Evolutionary conservation across 2,329 filamentous ascomycete genomes (phyloP).

Genomic region (Helotiales sp.): DNA sequence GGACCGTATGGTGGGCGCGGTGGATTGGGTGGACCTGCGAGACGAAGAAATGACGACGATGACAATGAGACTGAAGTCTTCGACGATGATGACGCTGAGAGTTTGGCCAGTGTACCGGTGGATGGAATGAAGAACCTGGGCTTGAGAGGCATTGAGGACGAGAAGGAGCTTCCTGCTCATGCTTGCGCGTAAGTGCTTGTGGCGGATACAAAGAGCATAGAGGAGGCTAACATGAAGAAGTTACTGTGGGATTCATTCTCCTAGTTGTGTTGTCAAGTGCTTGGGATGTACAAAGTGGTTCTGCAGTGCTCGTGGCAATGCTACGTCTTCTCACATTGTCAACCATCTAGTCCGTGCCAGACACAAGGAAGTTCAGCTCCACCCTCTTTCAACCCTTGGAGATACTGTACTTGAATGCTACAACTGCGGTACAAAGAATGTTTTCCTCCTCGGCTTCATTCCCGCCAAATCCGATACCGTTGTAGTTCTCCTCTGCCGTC

Average conservation of each 20-base stretch:
- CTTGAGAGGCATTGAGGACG: slow-evolving; percentile 70
- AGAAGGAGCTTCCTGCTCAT: slow-evolving; percentile 89
- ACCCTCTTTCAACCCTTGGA: slow-evolving; percentile 88
- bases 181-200: slow-evolving; percentile 82
- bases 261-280: slow-evolving; percentile 94
- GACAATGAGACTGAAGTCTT: slow-evolving; percentile 85
- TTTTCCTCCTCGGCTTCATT: slow-evolving; percentile 96
- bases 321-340: slow-evolving; percentile 95
- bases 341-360: slow-evolving; percentile 96
- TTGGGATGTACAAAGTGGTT: slow-evolving; percentile 98
- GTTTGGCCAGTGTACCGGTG: slow-evolving; percentile 78
- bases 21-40: slow-evolving; percentile 52
- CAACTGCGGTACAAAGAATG: slow-evolving; percentile 99
- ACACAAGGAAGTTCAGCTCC: slow-evolving; percentile 98
- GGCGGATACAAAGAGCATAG: slow-evolving; percentile 6
- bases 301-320: slow-evolving; percentile 95
- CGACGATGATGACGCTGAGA: slow-evolving; percentile 78
- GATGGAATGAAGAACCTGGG: slow-evolving; percentile 73
- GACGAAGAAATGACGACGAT: slow-evolving; percentile 80
- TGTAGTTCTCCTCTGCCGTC: slow-evolving; percentile 93
- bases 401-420: slow-evolving; percentile 98
- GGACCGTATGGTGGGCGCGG: slow-evolving; percentile 66
- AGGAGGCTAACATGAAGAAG: slow-evolving; percentile 52
- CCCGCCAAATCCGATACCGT: slow-evolving; percentile 98
- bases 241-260: slow-evolving; percentile 97